Conservation (phyloP, 2,329 filamentous ascomycete species). For the Colletotrichum euphorbiae region DNA sequence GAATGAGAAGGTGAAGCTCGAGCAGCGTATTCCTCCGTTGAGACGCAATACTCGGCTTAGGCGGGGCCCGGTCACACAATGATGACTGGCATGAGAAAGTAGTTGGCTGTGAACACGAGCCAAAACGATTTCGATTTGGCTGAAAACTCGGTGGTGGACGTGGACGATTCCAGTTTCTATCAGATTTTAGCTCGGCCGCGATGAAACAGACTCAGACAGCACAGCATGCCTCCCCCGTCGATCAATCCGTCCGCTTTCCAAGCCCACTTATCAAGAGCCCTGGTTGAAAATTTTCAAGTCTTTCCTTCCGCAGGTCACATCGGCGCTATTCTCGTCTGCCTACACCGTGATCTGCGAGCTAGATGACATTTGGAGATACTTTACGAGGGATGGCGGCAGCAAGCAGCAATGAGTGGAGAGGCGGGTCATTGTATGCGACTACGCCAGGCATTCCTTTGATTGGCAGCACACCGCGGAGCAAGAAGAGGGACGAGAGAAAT, state of each 20-base stretch:
- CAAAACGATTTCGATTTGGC: neutral
- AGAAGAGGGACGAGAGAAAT: neutral
- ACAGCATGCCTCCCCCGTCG: conserved; percentile 2
- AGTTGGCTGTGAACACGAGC: neutral
- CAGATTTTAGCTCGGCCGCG: neutral
- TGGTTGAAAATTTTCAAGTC: conserved; percentile 1
- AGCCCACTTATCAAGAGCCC: neutral
- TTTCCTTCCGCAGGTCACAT: neutral
- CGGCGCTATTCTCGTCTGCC: too few relatives aligned
- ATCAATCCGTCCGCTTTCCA: neutral
- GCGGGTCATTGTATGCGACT: too few relatives aligned
- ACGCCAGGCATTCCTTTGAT: too few relatives aligned
- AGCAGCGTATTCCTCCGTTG: too few relatives aligned
- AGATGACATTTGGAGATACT: too few relatives aligned
- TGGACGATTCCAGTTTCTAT: neutral
- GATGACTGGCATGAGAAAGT: neutral
- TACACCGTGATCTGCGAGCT: too few relatives aligned
- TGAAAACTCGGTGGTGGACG: neutral
- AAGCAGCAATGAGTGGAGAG: too few relatives aligned
- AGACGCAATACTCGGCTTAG: too few relatives aligned
- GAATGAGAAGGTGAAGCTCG: neutral
- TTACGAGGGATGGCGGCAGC: too few relatives aligned
- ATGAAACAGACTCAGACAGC: neutral
- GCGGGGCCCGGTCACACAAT: too few relatives aligned
- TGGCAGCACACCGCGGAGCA: neutral